Evolutionary conservation across 148 eudicot species (phyloP), one percentile per base, ranked within the genome.

Genomic region (Polygonum aviculare): DNA sequence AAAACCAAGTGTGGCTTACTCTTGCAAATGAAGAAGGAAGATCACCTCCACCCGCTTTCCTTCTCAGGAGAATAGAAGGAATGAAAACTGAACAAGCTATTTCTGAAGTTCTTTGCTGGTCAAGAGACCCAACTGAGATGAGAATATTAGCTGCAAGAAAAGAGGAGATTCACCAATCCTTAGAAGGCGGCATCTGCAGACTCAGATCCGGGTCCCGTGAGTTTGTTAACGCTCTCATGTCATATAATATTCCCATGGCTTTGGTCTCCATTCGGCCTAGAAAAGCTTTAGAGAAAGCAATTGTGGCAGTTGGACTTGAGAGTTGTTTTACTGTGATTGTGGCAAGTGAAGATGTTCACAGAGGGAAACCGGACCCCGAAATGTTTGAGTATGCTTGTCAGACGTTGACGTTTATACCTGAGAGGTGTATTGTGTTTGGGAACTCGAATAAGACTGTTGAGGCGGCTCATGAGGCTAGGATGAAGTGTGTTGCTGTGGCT

Each of bases 401-500:
- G 79, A 82, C 82, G 15, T 80, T 94, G 36, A 88, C 85, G 31
- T 94, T 89, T 70, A 87, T 94, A 65, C 98, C 98, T 0, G 94
- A 92, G 65, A 83, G 98, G 72, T 94, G 98, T 81, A 92, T 94
- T 63, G 96, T 94, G 77, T 90, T 94, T 71, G 98, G 98, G 40
- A 92, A 90, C 83, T 94, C 98, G 12, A 94, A 94, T 79, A 88
- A 40, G 51, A 94, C 96, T 0, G 92, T 94, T 38, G 97, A 94
- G 85, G 98, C 98, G 36, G 96, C 98, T 52, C 98, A 90, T 62
- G 98, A 94, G 76, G 98, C 92, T 0, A 81, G 85, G 21, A 94
- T 94, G 98, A 94, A 92, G 78, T 94, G 98, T 76, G 94, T 94
- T 11, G 98, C 98, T 12, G 97, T 94, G 72, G 98, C 98, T 52